A percentile compares a stretch with the other conserved stretches of the same genome.
Conservation (phyloP, 116 monocot genomes). For the Iris pallida region DNA sequence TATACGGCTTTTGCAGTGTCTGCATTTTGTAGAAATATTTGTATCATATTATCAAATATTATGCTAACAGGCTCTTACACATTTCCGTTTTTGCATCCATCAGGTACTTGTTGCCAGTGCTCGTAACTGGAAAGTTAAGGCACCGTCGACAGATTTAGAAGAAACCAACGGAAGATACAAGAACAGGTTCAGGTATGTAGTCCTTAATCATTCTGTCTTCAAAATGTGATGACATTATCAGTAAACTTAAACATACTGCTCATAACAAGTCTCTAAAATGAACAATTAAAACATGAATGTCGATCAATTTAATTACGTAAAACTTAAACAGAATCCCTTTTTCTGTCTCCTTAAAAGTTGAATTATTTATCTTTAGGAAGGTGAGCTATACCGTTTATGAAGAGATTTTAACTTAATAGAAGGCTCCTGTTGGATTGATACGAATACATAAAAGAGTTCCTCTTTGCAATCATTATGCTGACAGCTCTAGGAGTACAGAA, state of each 20-base stretch:
- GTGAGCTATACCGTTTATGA: no score
- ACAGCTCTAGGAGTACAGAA: no score
- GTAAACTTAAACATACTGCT: no score
- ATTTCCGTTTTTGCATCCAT: neutral
- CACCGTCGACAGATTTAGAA: neutral
- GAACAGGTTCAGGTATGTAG: slow-evolving; percentile 17
- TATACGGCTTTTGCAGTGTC: no score
- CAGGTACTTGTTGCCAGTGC: slow-evolving; percentile 15
- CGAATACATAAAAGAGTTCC: no score
- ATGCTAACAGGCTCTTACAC: neutral
- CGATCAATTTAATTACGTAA: neutral
- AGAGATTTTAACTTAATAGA: no score
- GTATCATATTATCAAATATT: neutral
- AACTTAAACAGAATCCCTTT: neutral
- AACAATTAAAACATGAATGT: neutral
- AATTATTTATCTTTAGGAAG: neutral
- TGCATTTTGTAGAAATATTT: neutral
- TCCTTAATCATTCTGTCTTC: neutral
- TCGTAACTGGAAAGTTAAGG: slow-evolving; percentile 1
- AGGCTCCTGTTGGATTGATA: no score
- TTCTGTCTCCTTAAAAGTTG: neutral
- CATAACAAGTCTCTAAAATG: no score
- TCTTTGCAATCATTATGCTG: no score
- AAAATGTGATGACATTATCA: no score
- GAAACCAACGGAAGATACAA: neutral